Conservation (phyloP, 2,329 filamentous ascomycete species). For the Aspergillus awamori region DNA sequence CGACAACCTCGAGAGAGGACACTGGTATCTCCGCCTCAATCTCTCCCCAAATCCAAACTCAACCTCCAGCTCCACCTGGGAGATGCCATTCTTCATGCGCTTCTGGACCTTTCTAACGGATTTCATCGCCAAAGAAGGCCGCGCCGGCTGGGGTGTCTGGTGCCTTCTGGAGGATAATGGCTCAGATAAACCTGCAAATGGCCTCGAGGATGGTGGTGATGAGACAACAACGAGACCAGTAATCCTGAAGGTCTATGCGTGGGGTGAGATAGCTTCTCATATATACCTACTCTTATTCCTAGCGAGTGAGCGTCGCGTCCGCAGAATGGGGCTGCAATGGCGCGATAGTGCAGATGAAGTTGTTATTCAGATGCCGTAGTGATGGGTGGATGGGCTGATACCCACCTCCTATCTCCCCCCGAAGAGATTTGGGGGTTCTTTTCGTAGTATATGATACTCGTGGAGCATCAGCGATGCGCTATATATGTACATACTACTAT, state of each 20-base stretch:
- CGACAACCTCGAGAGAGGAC: slow-evolving; percentile 69
- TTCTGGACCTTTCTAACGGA: slow-evolving; percentile 48
- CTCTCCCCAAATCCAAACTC: slow-evolving; percentile 44
- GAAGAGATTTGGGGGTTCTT: too few relatives aligned
- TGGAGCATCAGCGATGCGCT: not conserved
- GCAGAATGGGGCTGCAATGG: slow-evolving; percentile 65
- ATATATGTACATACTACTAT: too few relatives aligned
- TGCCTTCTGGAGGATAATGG: slow-evolving; percentile 36
- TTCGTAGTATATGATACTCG: not conserved
- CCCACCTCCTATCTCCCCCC: too few relatives aligned
- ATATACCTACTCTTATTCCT: slow-evolving; percentile 75
- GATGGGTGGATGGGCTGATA: too few relatives aligned
- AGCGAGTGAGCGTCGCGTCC: slow-evolving; percentile 66
- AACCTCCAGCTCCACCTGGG: slow-evolving; percentile 31
- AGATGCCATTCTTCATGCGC: slow-evolving; percentile 34
- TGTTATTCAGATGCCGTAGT: slow-evolving; percentile 55
- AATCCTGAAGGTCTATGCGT: slow-evolving; percentile 71
- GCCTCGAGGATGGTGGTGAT: slow-evolving; percentile 24
- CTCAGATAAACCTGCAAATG: not conserved
- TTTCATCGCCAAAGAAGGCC: slow-evolving; percentile 41
- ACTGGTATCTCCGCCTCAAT: slow-evolving; percentile 70
- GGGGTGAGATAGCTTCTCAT: slow-evolving; percentile 72
- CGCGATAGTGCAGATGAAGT: slow-evolving; percentile 63
- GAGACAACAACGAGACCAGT: slow-evolving; percentile 29
- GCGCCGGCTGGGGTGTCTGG: slow-evolving; percentile 52